Base-by-base conservation (phyloP, 2,329 filamentous ascomycete genomes). In the Botryotinia convoluta region DNA sequence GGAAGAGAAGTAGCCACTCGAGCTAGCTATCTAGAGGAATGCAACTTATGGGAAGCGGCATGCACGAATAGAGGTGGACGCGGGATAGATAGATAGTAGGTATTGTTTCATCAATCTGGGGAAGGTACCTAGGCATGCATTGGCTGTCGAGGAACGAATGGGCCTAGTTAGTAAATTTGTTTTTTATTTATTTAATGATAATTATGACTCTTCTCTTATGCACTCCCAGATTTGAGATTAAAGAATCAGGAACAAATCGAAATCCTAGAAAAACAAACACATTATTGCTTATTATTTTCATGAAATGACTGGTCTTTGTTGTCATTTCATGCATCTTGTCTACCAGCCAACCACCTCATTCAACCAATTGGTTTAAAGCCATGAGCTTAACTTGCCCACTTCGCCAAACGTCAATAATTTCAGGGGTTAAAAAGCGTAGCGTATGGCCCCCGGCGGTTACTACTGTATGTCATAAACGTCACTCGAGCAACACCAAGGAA, bases 71-170 rank as follows among this genome's bases (percentile, higher is more conserved):
- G 10, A 29, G 1, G 39, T 71, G 45, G 62, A 68, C 29, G 32
- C 32, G 44, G 51, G 39, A 45, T 59, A 39, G 51, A 57, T 29
- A 54, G 51, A 57, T 9, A 57, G 51, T 9, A n/a, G 26, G 51
- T 57, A 57, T 35, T 42, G 78, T 78, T 79, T 80, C 77, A 79
- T 74, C 68, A 78, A 77, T 78, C 76, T 73, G 76, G 78, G 79
- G 79, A 77, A 77, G 74, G 77, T 59, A 51, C 48, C 48, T 51
- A 74, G 70, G 75, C 75, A 74, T 74, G 51, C 74, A 78, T 73
- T 77, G 76, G 76, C 60, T 73, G 60, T 39, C 59, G 73, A 73
- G 65, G 32, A 69, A 69, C 48, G 29, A 48, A 59, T 26, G 37
- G 48, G 26, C 48, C 48, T 39, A 32, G 51, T 62, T 45, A 20